Evolutionary conservation across 164 flowering plant genomes (phyloP), one percentile per base, ranked within the genome.

Genomic region (Malania oleifera): DNA sequence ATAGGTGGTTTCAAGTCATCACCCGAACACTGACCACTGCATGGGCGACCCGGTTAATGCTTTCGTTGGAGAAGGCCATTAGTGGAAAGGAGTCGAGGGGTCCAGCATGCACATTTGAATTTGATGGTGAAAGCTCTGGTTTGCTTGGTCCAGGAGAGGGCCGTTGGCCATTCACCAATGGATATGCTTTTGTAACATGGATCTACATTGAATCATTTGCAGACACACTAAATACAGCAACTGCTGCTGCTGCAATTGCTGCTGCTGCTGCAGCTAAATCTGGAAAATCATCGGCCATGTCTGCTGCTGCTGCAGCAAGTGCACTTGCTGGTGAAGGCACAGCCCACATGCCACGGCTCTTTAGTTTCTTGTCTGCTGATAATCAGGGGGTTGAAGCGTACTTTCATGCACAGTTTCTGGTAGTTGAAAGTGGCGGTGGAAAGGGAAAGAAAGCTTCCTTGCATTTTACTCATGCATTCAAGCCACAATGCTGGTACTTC

Each of bases 281-380:
- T n/a, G 99, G 99, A 8, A 90, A 91, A 77, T 80, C 99, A 51
- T 90, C 99, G 34, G 86, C 95, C 7, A 79, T 95, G 93, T 91
- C 99, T 19, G 99, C 99, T 70, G 99, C 99, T 47, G 97, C 97
- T 57, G 99, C 99, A 69, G 99, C 99, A 19, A 95, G 97, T 82
- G 99, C 96, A 31, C 89, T 95, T 68, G 99, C 97, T 45, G 99
- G 99, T 59, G 99, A 95, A 79, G 99, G 99, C 52, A 90, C 97
- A 26, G 91, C 86, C 23, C 97, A 95, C 74, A 95, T 95, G 99
- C 99, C 99, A 15, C 79, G 99, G 8, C 62, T 95, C 49, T 95
- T 86, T 68, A 95, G 99, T 76, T 95, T 95, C 71, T 69, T 95
- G 65, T 86, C 99, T 64, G 86, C 97, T 66, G 99, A 95, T 77